Base-by-base conservation (phyloP, 1,139 yeast genomes). In the Saccharomyces pastorianus region DNA sequence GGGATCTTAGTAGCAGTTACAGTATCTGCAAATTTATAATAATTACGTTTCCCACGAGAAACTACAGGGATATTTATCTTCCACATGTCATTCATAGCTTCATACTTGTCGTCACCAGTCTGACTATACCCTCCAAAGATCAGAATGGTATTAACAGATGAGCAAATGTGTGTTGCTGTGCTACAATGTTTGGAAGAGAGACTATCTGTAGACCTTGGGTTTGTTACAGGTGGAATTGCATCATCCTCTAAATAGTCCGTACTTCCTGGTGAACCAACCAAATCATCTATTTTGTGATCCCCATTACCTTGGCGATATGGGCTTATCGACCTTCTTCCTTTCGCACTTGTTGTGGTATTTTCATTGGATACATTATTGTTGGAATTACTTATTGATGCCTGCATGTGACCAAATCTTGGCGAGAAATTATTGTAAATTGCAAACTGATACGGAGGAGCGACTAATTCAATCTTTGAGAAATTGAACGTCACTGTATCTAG, bases 21-120 rank as follows among this genome's bases (percentile, higher is more conserved):
- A 1, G 64, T 64, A 28, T 67, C 71, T 1, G 71, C 72, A 59
- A 73, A 73, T 50, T 67, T 67, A 20, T 64, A 56, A 49, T 64
- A 69, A n/a, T 67, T 65, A 17, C 67, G 65, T 34, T 66, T 68
- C 1, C 76, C 76, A 25, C 67, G 62, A 25, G 69, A 67, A 14
- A 66, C 62, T 1, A 75, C 67, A 4, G 73, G 68, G 1, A 78
- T 56, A 54, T 77, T 79, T 32, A 77, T 67, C 58, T 71, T 73
- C 82, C 82, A 79, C 52, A 78, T 59, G 61, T 78, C 81, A 56
- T 73, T 71, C 60, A 77, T 63, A 1, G 80, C 73, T 42, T 71
- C 68, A 56, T 72, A 77, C 27, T 60, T 57, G 6, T 61, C 60
- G 49, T 65, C 66, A 17, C 62, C 61, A 1, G 63, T 57, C 34